Evolutionary conservation across 306 rosid species (phyloP).

Genomic region (Lathyrus oleraceus): DNA sequence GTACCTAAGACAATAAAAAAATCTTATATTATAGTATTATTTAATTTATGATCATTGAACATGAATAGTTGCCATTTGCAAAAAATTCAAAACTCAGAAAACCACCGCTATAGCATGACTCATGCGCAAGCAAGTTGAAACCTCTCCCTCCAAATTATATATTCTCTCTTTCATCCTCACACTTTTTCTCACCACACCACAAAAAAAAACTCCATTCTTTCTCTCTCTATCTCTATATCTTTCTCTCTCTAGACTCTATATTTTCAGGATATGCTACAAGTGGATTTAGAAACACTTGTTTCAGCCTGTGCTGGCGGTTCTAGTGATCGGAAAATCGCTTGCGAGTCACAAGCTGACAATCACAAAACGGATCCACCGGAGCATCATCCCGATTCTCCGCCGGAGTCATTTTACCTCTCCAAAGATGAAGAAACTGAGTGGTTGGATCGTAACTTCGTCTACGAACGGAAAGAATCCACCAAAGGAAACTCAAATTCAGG

Average conservation of each 20-base stretch:
- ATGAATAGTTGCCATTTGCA: constrained; percentile 1
- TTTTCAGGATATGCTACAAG: constrained; percentile 66
- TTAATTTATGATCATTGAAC: neutral
- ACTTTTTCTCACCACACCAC: neutral
- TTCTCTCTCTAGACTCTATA: no score
- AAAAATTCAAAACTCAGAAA: constrained; percentile 18
- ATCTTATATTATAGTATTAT: neutral
- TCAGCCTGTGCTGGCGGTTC: constrained; percentile 83
- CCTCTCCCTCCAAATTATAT: constrained; percentile 43
- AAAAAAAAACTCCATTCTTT: neutral
- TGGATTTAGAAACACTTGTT: constrained; percentile 64
- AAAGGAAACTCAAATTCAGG: constrained; percentile 57
- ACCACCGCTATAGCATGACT: constrained; percentile 6
- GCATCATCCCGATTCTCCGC: constrained; percentile 68
- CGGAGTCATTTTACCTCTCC: constrained; percentile 87
- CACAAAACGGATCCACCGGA: constrained; percentile 42
- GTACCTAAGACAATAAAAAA: neutral
- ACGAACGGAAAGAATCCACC: constrained; percentile 79
- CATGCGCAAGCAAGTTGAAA: constrained; percentile 32
- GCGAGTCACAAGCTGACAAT: constrained; percentile 62
- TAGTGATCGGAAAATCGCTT: constrained; percentile 73
- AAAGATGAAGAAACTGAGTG: constrained; percentile 78
- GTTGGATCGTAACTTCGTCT: constrained; percentile 82
- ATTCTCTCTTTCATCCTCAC: constrained; percentile 4
- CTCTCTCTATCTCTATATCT: neutral